Evolutionary conservation across 2,329 filamentous ascomycete genomes (phyloP), one percentile per base, ranked within the genome.

Genomic region (Fusarium solani-melongenae): DNA sequence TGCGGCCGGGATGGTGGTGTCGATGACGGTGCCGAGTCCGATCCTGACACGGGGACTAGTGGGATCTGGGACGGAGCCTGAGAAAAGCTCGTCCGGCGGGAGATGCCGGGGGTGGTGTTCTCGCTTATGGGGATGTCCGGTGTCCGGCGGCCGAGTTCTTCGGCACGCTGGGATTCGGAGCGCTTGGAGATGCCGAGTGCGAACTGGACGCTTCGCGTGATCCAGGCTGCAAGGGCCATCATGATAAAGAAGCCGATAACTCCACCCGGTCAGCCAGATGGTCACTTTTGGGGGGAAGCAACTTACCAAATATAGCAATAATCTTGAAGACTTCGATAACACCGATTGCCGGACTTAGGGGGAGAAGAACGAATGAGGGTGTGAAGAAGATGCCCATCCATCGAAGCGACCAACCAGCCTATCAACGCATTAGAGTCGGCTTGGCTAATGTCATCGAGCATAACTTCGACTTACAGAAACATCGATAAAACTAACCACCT

Each of bases 381-480:
- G 86, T 89, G 73, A 91, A 91, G 72, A 89, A 86, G 59, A 90
- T 81, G 65, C 86, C 89, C 74, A 91, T 90, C 84, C 88, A 91
- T 49, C 86, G 84, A 29, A 91, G 81, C 7, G 88, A 85, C 85
- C 88, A 91, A 9, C 86, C 86, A 53, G 87, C 87, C 87, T 90
- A 72, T 22, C 11, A 62, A 9, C 8, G n/a, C 2, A 24, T 76
- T 11, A 70, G 68, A 3, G 5, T 36, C 5, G 6, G 14, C 14
- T 6, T 17, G 4, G 7, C 7, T 6, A 7, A 9, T 15, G 2
- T 8, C 15, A 6, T 14, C 24, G 17, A 24, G 33, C 27, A 49
- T 11, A 7, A 11, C 8, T 14, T 33, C 9, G 14, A 73, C 82
- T 76, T 81, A 89, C 88, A 41, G 88, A 87, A 15, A 91, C 79